phyloP scores from a whole-genome alignment of 1,284 basidiomycete species.

The Microbotryum violaceum region DNA sequence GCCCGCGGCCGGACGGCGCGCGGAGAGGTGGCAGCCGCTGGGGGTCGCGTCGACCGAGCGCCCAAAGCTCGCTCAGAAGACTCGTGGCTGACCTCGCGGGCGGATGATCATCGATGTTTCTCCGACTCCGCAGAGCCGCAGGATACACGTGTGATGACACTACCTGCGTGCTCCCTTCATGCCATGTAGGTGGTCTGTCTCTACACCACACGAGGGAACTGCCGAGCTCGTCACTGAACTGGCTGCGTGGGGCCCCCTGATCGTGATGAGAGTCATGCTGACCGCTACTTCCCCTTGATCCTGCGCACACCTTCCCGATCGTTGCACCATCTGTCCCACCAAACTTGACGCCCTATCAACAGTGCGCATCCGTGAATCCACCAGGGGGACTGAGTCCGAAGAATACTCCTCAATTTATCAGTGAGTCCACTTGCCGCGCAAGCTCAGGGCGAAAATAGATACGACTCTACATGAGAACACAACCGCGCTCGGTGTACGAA shows the following conservation, averaged over 20 bases:
- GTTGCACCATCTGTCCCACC: not conserved
- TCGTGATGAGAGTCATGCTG: not conserved
- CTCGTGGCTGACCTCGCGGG: no score
- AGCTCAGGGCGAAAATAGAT: no score
- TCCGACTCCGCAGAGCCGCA: constrained; percentile 35
- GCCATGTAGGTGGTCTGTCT: constrained; percentile 43
- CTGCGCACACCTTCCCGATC: not conserved
- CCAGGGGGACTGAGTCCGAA: constrained; percentile 61
- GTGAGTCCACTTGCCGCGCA: constrained; percentile 7
- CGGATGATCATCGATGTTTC: not conserved
- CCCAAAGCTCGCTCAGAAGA: no score
- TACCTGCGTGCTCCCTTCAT: constrained; percentile 59
- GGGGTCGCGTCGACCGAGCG: no score
- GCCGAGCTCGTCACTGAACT: not conserved
- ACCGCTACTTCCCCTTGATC: no score
- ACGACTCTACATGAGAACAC: not conserved
- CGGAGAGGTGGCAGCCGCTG: no score
- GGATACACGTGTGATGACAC: constrained; percentile 62
- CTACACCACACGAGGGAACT: not conserved
- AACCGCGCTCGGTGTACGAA: not conserved
- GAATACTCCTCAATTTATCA: constrained; percentile 60
- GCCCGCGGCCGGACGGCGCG: no score
- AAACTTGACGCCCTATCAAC: not conserved
- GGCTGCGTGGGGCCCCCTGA: no score
- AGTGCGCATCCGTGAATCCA: constrained; percentile 60